Conservation (phyloP, 179 eudicot genomes). For the Silene vulgaris region DNA sequence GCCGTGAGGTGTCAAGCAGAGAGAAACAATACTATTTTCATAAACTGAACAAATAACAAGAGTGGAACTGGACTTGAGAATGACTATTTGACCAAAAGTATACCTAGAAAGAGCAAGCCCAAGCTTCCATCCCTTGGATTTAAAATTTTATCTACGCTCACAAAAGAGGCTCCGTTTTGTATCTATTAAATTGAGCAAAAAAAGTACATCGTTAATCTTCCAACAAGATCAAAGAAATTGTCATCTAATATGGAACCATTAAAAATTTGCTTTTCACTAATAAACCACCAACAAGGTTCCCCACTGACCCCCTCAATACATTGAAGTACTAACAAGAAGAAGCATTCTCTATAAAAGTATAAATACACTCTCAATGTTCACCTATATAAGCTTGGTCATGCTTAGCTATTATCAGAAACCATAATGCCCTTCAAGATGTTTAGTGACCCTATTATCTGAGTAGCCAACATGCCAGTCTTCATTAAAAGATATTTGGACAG, state of each 20-base stretch:
- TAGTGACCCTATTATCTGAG: not conserved
- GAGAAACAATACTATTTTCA: slow-evolving; percentile 2
- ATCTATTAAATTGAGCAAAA: slow-evolving; percentile 47
- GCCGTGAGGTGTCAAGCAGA: slow-evolving; percentile 29
- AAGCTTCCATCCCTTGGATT: slow-evolving; percentile 72
- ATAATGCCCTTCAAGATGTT: too few relatives aligned
- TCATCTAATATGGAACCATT: not conserved
- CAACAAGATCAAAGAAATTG: not conserved
- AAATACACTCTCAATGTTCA: not conserved
- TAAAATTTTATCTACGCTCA: slow-evolving; percentile 57
- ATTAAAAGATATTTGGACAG: not conserved
- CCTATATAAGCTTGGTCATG: too few relatives aligned
- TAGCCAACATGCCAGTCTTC: not conserved
- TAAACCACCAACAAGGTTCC: not conserved
- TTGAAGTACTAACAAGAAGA: not conserved
- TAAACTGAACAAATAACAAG: not conserved
- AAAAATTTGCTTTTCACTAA: not conserved
- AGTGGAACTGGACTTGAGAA: not conserved
- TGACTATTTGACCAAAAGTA: slow-evolving; percentile 4
- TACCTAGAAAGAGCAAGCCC: slow-evolving; percentile 81
- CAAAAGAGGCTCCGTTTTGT: slow-evolving; percentile 86
- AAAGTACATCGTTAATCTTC: slow-evolving; percentile 2
- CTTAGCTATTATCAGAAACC: too few relatives aligned
- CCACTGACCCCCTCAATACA: not conserved
- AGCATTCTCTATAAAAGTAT: not conserved